phyloP scores from a whole-genome alignment of 1,139 yeast species.

The Zygosaccharomyces pseudobailii region DNA sequence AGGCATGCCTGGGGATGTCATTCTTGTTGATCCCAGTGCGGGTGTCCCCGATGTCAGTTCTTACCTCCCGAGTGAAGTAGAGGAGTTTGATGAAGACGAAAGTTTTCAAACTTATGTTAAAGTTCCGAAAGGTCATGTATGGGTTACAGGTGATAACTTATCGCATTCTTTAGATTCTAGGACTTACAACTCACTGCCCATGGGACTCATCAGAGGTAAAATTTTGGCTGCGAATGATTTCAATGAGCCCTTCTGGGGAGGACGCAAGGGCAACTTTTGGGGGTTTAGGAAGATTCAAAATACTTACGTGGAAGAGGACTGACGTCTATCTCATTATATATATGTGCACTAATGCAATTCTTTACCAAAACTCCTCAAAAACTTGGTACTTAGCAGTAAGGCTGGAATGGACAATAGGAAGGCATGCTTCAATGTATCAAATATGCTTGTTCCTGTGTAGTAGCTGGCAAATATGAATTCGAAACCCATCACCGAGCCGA shows the following conservation, averaged over 20 bases:
- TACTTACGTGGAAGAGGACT: constrained; percentile 33
- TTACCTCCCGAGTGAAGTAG: not conserved
- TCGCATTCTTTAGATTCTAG: constrained; percentile 88
- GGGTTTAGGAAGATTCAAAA: constrained; percentile 54
- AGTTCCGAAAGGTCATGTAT: constrained; percentile 88
- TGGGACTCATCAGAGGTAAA: constrained; percentile 84
- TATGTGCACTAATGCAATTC: constrained; percentile 2
- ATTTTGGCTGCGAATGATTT: constrained; percentile 60
- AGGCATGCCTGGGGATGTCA: constrained; percentile 92
- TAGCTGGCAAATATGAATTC: constrained; percentile 65
- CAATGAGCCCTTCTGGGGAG: constrained; percentile 36
- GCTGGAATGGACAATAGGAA: constrained; percentile 50
- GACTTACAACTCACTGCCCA: constrained; percentile 80
- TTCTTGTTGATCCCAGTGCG: constrained; percentile 74
- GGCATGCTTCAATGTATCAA: constrained; percentile 56
- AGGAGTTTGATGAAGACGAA: constrained; percentile 19
- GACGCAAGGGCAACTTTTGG: constrained; percentile 40
- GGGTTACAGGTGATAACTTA: constrained; percentile 95
- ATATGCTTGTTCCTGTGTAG: constrained; percentile 67
- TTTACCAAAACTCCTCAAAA: constrained; percentile 39
- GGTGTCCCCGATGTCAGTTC: constrained; percentile 40
- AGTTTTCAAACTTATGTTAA: constrained; percentile 54
- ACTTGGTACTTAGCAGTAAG: constrained; percentile 65
- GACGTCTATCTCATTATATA: constrained; percentile 1
- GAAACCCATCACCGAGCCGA: constrained; percentile 50